Evolutionary conservation across 2,329 filamentous ascomycete genomes (phyloP), one percentile per base, ranked within the genome.

Genomic region (Polytolypa hystricis): DNA sequence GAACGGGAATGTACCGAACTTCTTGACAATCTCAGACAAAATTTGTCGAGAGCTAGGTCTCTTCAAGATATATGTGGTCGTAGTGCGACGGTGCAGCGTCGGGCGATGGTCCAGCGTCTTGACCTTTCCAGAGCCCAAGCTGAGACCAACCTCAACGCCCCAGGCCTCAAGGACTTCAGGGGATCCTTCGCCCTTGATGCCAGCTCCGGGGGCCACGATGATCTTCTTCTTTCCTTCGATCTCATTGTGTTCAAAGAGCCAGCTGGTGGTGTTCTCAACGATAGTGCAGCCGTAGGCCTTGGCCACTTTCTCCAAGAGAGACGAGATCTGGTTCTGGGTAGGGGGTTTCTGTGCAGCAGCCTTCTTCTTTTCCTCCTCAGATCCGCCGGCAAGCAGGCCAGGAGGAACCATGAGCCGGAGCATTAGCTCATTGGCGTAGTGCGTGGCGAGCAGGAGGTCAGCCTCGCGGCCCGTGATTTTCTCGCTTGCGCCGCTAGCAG

Each of bases 191-290:
- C 89, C 89, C 69, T 86, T 93, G 57, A 82, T 78, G 54, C 95
- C 86, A 35, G 79, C 75, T 21, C 86, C 83, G 16, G 63, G 62
- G 25, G 85, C 74, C 40, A 98, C 70, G 48, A 98, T 91, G 56
- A 98, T 94, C 77, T 95, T 96, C 79, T 95, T 95, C 71, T 81
- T 79, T 53, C 84, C 83, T 70, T 98, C 91, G 47, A 98, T 96
- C 65, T 98, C 91, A 65, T 96, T 94, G 61, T 84, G 83, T 57
- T 85, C 86, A 60, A 98, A 96, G 42, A 85, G 67, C 87, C 91
- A 98, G 56, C 84, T 93, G 29, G 91, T 98, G 45, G 91, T 98
- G 73, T 87, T 93, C 74, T 98, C 91, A 39, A 98, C 85, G 17
- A 96, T 68, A 61, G 80, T 93, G 72, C 83, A 87, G 43, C 84